Evolutionary conservation across 2,329 filamentous ascomycete species (phyloP).

Genomic region (Lizonia empirigonia): DNA sequence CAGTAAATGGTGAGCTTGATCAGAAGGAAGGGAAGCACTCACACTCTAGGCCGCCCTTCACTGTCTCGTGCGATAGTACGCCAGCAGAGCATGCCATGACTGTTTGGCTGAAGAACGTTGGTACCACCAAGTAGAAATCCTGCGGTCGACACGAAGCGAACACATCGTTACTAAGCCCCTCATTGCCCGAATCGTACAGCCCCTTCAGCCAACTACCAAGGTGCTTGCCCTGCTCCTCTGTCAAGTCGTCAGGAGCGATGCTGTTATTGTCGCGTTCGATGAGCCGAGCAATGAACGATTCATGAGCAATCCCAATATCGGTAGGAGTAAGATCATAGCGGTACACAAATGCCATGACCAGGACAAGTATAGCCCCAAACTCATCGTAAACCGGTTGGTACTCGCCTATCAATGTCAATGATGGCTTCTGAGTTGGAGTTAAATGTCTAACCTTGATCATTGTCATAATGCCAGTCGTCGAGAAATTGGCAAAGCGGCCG

Average conservation of each 20-base stretch:
- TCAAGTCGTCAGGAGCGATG: constrained; percentile 64
- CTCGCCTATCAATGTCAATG: constrained; percentile 59
- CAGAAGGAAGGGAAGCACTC: constrained; percentile 35
- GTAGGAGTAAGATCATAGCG: constrained; percentile 70
- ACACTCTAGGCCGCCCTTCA: constrained; percentile 80
- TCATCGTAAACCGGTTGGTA: constrained; percentile 88
- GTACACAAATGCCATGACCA: constrained; percentile 75
- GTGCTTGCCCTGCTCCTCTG: constrained; percentile 68
- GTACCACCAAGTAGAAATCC: constrained; percentile 79
- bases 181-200: constrained; percentile 69
- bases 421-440: background rate
- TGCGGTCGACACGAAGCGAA: constrained; percentile 83
- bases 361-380: constrained; percentile 75
- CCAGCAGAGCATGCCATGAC: constrained; percentile 71
- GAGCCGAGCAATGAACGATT: constrained; percentile 73
- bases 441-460: constrained; percentile 65
- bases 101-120: constrained; percentile 77
- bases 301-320: constrained; percentile 67
- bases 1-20: background rate
- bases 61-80: constrained; percentile 68
- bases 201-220: constrained; percentile 77
- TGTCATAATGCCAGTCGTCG: constrained; percentile 80
- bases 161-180: constrained; percentile 78
- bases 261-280: constrained; percentile 65
- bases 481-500: constrained; percentile 76